Percentiles rank a stretch among this genome's conserved stretches.
Conservation (phyloP, 129 eudicot species). For the Escallonia rubra region DNA sequence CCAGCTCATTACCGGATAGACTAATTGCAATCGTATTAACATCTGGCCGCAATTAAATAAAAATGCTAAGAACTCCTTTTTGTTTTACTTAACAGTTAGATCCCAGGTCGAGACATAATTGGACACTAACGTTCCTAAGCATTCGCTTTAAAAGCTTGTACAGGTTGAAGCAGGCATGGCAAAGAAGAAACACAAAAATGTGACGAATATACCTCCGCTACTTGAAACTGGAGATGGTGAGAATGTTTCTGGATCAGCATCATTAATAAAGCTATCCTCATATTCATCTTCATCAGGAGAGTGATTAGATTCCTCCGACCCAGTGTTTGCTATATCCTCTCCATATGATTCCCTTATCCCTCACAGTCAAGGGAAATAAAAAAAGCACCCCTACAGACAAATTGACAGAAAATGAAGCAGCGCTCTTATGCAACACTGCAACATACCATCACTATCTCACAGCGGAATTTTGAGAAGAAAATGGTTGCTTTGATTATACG, state of each 20-base stretch:
- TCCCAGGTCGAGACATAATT: too few species aligned
- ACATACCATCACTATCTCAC: too few species aligned
- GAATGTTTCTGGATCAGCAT: slow-evolving; percentile 45
- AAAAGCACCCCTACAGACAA: not conserved
- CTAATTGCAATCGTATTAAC: too few species aligned
- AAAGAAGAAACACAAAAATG: not conserved
- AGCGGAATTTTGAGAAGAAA: not conserved
- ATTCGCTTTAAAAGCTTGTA: not conserved
- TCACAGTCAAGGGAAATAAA: slow-evolving; percentile 35
- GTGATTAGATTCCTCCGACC: slow-evolving; percentile 43
- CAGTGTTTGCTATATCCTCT: slow-evolving; percentile 68
- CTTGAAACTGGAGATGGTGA: slow-evolving; percentile 53
- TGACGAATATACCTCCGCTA: slow-evolving; percentile 35
- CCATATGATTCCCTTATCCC: slow-evolving; percentile 74
- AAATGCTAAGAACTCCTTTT: too few species aligned
- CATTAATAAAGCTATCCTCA: slow-evolving; percentile 85
- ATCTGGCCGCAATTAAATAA: too few species aligned
- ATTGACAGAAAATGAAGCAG: not conserved
- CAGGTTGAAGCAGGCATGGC: not conserved
- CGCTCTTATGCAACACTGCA: too few species aligned
- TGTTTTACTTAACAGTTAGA: too few species aligned
- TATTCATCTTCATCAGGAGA: slow-evolving; percentile 62
- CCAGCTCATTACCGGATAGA: too few species aligned
- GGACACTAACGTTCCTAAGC: too few species aligned
- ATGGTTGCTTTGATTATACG: not conserved